Conservation (phyloP, 1,284 basidiomycete species). For the Fomitiporia mediterranea region DNA sequence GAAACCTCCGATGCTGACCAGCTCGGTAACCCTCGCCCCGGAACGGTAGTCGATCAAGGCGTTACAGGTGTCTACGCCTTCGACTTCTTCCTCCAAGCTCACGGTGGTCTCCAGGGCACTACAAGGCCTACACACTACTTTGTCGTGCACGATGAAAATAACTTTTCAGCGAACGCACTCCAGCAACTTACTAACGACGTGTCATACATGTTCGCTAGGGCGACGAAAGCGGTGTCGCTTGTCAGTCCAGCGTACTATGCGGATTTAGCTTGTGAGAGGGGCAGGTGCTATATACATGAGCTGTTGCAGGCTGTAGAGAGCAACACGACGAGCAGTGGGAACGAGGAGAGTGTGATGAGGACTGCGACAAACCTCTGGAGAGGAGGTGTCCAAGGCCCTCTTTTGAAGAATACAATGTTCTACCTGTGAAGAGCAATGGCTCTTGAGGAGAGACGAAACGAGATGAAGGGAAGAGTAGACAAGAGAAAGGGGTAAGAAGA, state of each 20-base stretch:
- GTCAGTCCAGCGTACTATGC: conserved; percentile 77
- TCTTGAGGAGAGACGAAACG: too few species aligned
- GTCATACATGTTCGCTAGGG: conserved; percentile 73
- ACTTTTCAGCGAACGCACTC: conserved; percentile 60
- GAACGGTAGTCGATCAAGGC: conserved; percentile 67
- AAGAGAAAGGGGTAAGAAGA: too few species aligned
- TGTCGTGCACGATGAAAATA: conserved; percentile 70
- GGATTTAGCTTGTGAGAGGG: conserved; percentile 71
- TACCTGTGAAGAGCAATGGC: too few species aligned
- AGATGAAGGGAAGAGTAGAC: too few species aligned
- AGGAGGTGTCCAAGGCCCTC: conserved; percentile 44
- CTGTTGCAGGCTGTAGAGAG: conserved; percentile 52
- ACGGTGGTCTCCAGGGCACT: conserved; percentile 41
- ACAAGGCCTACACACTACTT: conserved; percentile 73
- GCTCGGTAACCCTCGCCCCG: conserved; percentile 66
- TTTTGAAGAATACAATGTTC: conserved; percentile 63
- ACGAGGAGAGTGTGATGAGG: conserved; percentile 41
- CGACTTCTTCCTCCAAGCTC: conserved; percentile 62
- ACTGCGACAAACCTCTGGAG: conserved; percentile 54
- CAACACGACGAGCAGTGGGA: conserved; percentile 30
- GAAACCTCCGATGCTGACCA: conserved; percentile 45
- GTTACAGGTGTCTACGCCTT: conserved; percentile 69
- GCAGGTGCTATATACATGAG: conserved; percentile 67
- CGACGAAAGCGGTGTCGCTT: conserved; percentile 75
- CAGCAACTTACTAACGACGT: conserved; percentile 55